Base-by-base conservation (phyloP, 1,284 basidiomycete genomes). In the Exobasidium cylindrosporum region DNA sequence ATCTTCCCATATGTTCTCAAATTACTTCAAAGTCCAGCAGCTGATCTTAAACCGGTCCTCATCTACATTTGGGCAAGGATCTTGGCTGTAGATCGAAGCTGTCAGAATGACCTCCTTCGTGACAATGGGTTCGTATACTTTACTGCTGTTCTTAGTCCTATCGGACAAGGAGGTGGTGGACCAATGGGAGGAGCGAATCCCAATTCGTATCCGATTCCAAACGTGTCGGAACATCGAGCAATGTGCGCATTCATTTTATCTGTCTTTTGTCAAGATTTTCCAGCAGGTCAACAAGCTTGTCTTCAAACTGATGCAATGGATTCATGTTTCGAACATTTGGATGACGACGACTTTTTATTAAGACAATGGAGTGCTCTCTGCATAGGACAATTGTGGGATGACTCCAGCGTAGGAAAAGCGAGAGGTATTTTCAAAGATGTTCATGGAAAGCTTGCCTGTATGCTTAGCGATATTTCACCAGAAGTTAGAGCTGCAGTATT, bases 31-130 rank as follows among this genome's bases (percentile, higher is more conserved):
- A 93, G 93, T 0, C 93, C 94, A 0, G 92, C 92, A 0, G 88
- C 89, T 66, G 95, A 98, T 76, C 86, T 98, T 30, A 90, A 93
- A 56, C 95, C 96, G 0, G 94, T 98, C n/a, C 84, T 98, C 31
- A 97, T 98, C 70, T 98, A 97, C 83, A 97, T 98, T 66, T 98
- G 96, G 96, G 91, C 95, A 1, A 86, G 95, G 17, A 97, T 98
- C 64, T 86, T 97, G 24, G 95, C 95, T 1, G 93, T 97, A 30
- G 96, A 97, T 80, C 87, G 89, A 5, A 87, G 88, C 23, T 96
- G 96, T 64, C 95, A 97, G 79, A 85, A 88, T 49, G 95, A 98
- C 76, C 83, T 98, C 4, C 87, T 90, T 69, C 91, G 89, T 63
- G 91, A 89, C 61, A 73, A 73, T 21, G 77, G 77, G 28, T 79